These are phyloP conservation scores for Pseudogymnoascus sp. DNA, from an alignment of 2,329 filamentous ascomycete species.

Conservation along the genomic window DNA sequence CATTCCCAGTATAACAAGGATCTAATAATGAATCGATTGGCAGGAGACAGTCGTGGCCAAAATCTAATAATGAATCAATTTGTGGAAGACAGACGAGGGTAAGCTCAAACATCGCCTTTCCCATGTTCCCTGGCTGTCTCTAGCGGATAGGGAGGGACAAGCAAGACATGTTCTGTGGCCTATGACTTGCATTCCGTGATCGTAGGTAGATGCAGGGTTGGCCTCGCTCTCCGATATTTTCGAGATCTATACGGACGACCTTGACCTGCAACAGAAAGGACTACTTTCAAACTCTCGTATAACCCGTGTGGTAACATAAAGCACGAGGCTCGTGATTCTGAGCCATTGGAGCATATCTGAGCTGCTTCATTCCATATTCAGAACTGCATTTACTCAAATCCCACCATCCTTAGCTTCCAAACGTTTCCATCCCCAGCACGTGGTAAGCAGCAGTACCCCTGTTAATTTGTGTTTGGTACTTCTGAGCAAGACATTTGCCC, in stretches of 20 bases:
- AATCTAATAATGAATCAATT: not conserved
- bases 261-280: not conserved
- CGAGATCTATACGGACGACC: not conserved
- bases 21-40: not conserved
- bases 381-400: not conserved
- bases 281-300: constrained; percentile 3
- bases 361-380: not conserved
- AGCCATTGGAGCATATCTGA: not conserved
- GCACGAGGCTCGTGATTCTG: not conserved
- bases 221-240: not conserved
- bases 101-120: not conserved
- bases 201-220: not conserved
- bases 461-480: not conserved
- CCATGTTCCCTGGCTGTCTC: not conserved
- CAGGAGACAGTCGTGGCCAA: not conserved
- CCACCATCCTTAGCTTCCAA: not conserved
- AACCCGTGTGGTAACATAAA: not conserved
- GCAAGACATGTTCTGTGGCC: constrained; percentile 7
- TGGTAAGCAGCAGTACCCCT: not conserved
- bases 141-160: not conserved
- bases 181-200: constrained; percentile 5
- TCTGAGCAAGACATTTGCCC: not conserved
- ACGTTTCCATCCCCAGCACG: not conserved
- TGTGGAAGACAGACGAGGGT: not conserved
- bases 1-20: not conserved